phyloP scores from a whole-genome alignment of 352 stramenopile species.

The Phytophthora palmivora region DNA sequence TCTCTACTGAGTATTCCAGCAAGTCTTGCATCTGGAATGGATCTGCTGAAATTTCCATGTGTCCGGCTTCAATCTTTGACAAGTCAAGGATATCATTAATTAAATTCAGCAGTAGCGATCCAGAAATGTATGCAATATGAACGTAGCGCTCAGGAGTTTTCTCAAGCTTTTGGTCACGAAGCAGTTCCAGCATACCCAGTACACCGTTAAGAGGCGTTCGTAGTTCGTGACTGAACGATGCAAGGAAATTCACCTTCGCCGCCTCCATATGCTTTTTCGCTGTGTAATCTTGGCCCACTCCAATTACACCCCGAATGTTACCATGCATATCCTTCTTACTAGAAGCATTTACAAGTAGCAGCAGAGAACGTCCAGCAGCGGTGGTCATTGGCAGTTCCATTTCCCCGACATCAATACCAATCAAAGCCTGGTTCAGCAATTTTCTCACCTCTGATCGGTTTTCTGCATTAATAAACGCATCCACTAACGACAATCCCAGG shows the following conservation, averaged over 20 bases:
- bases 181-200: slow-evolving; percentile 77
- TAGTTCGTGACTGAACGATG: slow-evolving; percentile 75
- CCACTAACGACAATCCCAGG: slow-evolving; percentile 63
- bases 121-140: slow-evolving; percentile 76
- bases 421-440: slow-evolving; percentile 67
- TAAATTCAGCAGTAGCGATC: slow-evolving; percentile 69
- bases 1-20: slow-evolving; percentile 82
- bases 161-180: slow-evolving; percentile 69
- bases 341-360: slow-evolving; percentile 71
- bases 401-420: slow-evolving; percentile 72
- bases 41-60: slow-evolving; percentile 82
- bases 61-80: slow-evolving; percentile 92
- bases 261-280: slow-evolving; percentile 78
- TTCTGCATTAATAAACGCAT: slow-evolving; percentile 67
- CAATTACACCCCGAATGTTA: slow-evolving; percentile 89
- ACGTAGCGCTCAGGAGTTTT: slow-evolving; percentile 70
- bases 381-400: slow-evolving; percentile 80
- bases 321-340: slow-evolving; percentile 88
- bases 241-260: slow-evolving; percentile 70
- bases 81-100: slow-evolving; percentile 91
- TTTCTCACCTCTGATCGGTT: slow-evolving; percentile 59
- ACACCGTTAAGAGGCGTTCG: slow-evolving; percentile 82
- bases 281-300: slow-evolving; percentile 91
- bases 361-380: slow-evolving; percentile 42
- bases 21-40: slow-evolving; percentile 77